Base-by-base conservation (phyloP, 2,329 filamentous ascomycete species). In the Diplodia sapinea region DNA sequence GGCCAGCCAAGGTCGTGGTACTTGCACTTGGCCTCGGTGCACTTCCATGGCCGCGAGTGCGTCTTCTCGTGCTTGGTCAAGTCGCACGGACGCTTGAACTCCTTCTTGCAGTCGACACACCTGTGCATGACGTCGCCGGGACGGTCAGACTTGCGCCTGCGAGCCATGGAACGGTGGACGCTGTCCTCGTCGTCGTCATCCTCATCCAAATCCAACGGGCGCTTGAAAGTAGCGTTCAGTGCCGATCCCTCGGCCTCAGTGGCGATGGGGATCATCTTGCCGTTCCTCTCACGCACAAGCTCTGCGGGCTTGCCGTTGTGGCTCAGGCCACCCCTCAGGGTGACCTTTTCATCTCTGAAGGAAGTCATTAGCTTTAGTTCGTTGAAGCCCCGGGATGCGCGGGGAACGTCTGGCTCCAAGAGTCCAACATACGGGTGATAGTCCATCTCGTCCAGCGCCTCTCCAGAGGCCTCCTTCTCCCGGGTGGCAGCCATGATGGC, bases 31-130 rank as follows among this genome's bases (percentile, higher is more conserved):
- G 86, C 76, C 26, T 92, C 84, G 7, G 89, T 86, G 80, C 95
- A 99, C 83, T 99, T 99, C 91, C 92, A 97, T 11, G 94, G 95
- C 43, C 95, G 91, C 67, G 92, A 93, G 79, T 99, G 95, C 0
- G 94, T 98, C 85, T 98, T 99, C 82, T 96, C 91, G 81, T 99
- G 95, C 84, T 98, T 98, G 72, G 93, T 97, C 68, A 98, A 84
- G 78, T 99, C 95, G 80, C 95, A 98, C n/a, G 93, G 93, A 70
- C 95, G 90, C 81, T 95, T 96, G 83, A 98, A 98, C 79, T 94
- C 88, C 82, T 97, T 97, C 79, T 88, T 89, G 82, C 68, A 69
- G 76, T 93, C 87, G 70, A 86, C 86, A 84, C 93, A 96, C 73
- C 88, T 88, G 81, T 94, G 91, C 57, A 92, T 89, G 61, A 94